Evolutionary conservation across 129 eudicot genomes (phyloP), one percentile per base, ranked within the genome.

Genomic region (Saposhnikovia divaricata): DNA sequence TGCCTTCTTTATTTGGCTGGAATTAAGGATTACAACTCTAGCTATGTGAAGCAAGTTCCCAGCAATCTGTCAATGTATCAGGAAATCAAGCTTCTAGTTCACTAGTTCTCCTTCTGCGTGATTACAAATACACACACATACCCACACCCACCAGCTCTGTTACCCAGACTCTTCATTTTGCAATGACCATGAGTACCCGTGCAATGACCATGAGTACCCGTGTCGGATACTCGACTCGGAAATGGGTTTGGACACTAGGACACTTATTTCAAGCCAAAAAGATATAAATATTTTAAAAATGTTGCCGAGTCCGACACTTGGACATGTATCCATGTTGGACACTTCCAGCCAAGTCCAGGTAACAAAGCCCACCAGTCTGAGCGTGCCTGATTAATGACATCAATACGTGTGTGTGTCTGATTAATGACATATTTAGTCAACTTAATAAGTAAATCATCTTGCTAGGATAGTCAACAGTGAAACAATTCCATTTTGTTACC

Each of bases 31-130:
- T 80, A 89, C 87, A 78, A 93, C 85, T 84, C 89, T 87, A 80
- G 92, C 97, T 81, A 93, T 59, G 82, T 85, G 80, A 79, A 93
- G 85, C 89, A 89, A 84, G 85, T 91, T 91, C 78, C 92, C 90
- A 45, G 96, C 96, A 78, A 90, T 80, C 93, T 89, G 88, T 34
- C 71, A 38, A 18, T 37, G 16, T 27, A 53, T 25, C 34, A 81
- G 72, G 61, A 78, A 34, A 45, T 73, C 55, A 73, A 73, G 34
- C 77, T 44, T 44, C 47, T 27, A 61, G 34, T 61, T 61, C 34
- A 61, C 69, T 9, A 61, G 34, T 61, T 61, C 34, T 25, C 34
- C 69, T 44, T 43, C 44, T 73, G 39, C 53, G 44, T 44, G 77
- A 13, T 31, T 1, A 31, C 21, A 31, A 66, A 61, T 0, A 23